Evolutionary conservation across 495 filamentous ascomycete genomes (phyloP).

Genomic region (Talaromyces trachyspermus): DNA sequence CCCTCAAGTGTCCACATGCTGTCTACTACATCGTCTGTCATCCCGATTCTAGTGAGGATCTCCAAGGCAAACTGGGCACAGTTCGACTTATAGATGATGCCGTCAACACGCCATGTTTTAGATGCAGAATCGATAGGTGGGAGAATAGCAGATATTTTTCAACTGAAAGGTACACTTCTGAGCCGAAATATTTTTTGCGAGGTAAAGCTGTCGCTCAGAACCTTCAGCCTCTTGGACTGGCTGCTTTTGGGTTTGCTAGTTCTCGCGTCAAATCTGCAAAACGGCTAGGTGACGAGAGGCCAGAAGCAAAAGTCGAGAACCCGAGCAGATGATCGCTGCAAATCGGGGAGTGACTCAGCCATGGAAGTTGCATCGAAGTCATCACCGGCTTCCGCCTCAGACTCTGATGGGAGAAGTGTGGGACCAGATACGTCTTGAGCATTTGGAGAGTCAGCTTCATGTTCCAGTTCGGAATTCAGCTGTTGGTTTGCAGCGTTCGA

Average conservation of each 20-base stretch:
- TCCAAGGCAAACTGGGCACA: constrained; percentile 30
- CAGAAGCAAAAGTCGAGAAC: constrained; percentile 25
- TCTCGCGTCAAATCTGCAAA: constrained; percentile 20
- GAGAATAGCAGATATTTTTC: constrained; percentile 14
- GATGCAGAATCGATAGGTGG: constrained; percentile 8
- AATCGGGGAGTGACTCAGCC: constrained; percentile 27
- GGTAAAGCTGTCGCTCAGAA: constrained; percentile 4
- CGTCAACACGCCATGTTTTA: constrained; percentile 19
- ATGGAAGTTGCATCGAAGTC: constrained; percentile 21
- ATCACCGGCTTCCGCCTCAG: constrained; percentile 14
- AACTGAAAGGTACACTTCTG: constrained; percentile 24
- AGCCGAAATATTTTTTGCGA: constrained; percentile 18
- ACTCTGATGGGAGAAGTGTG: constrained; percentile 22
- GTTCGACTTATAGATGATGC: constrained; percentile 29
- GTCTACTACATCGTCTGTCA: constrained; percentile 11
- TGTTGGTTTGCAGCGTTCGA: not conserved
- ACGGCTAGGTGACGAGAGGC: constrained; percentile 12
- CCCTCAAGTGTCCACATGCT: constrained; percentile 23
- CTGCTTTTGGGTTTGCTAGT: constrained; percentile 21
- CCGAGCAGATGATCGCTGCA: constrained; percentile 20
- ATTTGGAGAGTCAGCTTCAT: constrained; percentile 23
- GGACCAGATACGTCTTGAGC: constrained; percentile 36
- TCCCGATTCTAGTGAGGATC: constrained; percentile 19
- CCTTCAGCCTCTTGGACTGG: constrained; percentile 17
- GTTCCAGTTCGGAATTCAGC: constrained; percentile 1